Base-by-base conservation (phyloP, 352 stramenopile species). In the Pythium aphanidermatum region DNA sequence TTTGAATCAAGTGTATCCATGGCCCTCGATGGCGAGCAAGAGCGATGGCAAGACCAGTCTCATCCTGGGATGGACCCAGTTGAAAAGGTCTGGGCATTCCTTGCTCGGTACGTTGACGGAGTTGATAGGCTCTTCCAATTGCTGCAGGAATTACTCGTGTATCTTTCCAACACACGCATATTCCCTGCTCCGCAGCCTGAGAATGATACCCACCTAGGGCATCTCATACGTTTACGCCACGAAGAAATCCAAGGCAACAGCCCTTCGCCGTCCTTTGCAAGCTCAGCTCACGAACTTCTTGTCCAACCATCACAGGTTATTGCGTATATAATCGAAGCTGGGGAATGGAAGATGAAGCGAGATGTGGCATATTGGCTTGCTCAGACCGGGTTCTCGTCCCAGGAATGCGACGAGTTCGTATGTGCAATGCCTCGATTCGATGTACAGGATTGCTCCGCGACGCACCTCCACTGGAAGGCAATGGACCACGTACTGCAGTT, bases 271-370 rank as follows among this genome's bases (percentile, higher is more conserved):
- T 29, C 7, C 3, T 57, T 61, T 25, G 9, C 46, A 0, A 13
- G 23, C 1, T 14, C 36, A 5, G 50, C 34, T 2, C 51, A 65
- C 21, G 17, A 63, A 23, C 11, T 48, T n/a, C 14, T 68, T 1
- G 13, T 24, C 1, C 37, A 63, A 14, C 35, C 45, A 14, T 9
- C 27, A 5, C 24, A 55, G 16, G 42, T 35, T 1, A 23, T 55
- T 26, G 27, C 35, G 9, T 23, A 25, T 21, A 9, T 63, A 13
- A 46, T 63, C 9, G 43, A 68, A 23, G 35, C 38, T 0, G 58
- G 58, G 5, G 46, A 56, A 34, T 68, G 58, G 58, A 68, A 68
- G 34, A 55, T 60, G 35, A 60, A 57, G 35, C 46, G 58, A 12
- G 58, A 68, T n/a, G 51, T 68, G 9, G 47, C 37, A 3, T 52